Conservation (phyloP, 2,329 filamentous ascomycete species). For the Fusarium globosum region DNA sequence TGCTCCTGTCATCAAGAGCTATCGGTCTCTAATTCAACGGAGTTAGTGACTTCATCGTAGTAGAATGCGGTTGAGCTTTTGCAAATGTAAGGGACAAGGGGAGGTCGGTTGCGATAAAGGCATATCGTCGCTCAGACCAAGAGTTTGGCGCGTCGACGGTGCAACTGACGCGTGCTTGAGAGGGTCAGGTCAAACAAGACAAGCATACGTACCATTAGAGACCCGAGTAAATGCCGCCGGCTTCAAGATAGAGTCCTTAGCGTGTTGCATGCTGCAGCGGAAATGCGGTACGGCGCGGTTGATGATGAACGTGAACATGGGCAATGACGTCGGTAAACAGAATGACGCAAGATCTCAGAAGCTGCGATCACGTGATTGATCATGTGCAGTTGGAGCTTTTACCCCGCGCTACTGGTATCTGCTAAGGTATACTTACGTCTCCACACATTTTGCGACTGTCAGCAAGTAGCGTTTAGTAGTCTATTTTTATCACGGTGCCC, state of each 20-base stretch:
- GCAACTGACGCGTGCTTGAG: neutral
- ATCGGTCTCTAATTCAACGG: accelerated
- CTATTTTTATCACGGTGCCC: accelerated
- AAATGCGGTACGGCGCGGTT: neutral
- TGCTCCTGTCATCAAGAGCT: slow-evolving; percentile 51
- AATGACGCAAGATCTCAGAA: neutral
- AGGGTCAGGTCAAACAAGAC: accelerated
- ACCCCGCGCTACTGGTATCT: accelerated
- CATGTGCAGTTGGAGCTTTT: neutral
- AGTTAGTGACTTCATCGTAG: neutral
- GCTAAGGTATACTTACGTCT: neutral
- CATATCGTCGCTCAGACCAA: neutral
- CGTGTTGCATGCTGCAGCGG: neutral
- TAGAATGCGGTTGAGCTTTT: neutral
- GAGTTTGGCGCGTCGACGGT: neutral
- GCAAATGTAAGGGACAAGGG: accelerated
- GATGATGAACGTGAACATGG: neutral
- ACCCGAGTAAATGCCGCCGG: accelerated
- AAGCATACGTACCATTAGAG: neutral
- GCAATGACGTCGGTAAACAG: neutral
- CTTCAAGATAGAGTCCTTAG: neutral
- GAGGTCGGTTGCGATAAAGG: accelerated
- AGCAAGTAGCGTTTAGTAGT: neutral
- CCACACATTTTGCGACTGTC: accelerated
- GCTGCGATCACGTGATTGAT: accelerated